These are phyloP conservation scores for Cordyceps cateniannulata DNA, from an alignment of 2,329 filamentous ascomycete genomes.

Conservation along the genomic window DNA sequence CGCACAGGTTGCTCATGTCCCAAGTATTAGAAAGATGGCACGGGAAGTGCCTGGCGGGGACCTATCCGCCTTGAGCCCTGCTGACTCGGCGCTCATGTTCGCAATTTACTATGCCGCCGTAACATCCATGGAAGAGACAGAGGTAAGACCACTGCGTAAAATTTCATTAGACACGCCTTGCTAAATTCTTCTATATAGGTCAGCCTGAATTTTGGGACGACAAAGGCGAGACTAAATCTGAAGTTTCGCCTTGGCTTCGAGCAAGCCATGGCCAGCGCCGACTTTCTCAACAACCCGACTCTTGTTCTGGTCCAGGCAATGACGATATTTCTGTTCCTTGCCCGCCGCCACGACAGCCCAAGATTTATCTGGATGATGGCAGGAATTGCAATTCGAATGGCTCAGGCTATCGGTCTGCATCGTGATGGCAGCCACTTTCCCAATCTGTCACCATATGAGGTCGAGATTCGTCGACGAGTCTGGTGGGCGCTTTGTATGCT, in stretches of 20 bases:
- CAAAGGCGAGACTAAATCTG: conserved; percentile 37
- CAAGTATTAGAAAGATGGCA: conserved; percentile 33
- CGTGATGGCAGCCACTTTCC: conserved; percentile 48
- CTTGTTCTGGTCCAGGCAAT: conserved; percentile 56
- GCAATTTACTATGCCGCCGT: conserved; percentile 51
- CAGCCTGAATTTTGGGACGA: conserved; percentile 39
- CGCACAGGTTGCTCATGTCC: conserved; percentile 38
- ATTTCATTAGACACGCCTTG: not conserved
- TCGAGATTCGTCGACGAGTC: conserved; percentile 55
- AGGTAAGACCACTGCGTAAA: conserved; percentile 31
- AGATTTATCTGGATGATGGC: conserved; percentile 58
- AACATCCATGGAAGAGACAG: conserved; percentile 50
- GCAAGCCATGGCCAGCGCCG: conserved; percentile 53
- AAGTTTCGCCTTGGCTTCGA: conserved; percentile 50
- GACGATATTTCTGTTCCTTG: conserved; percentile 49
- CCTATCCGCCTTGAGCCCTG: conserved; percentile 27
- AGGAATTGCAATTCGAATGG: conserved; percentile 53
- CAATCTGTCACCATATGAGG: conserved; percentile 51
- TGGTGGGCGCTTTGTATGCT: conserved; percentile 57
- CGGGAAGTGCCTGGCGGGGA: conserved; percentile 28
- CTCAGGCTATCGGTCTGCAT: conserved; percentile 48
- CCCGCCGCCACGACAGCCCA: conserved; percentile 45
- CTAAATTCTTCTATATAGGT: conserved; percentile 30
- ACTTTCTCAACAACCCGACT: conserved; percentile 54
- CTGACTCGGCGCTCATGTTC: conserved; percentile 48